These are phyloP conservation scores for Sanghuangporus baumii DNA, from an alignment of 1,284 basidiomycete genomes.

Conservation along the genomic window DNA sequence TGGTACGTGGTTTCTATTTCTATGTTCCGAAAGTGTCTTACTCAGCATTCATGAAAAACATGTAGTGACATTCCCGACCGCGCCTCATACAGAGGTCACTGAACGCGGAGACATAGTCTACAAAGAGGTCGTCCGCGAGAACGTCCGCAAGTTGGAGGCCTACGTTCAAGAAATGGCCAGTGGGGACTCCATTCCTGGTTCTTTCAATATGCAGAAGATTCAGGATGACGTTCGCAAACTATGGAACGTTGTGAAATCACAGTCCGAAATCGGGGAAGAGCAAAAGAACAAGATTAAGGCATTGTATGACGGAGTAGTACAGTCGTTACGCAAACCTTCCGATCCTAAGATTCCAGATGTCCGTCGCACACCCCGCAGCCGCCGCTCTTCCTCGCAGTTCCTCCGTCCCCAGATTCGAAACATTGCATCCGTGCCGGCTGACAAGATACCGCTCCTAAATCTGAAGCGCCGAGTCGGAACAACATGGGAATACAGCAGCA, in stretches of 20 bases:
- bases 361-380: constrained; percentile 54
- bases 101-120: constrained; percentile 94
- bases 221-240: constrained; percentile 94
- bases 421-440: constrained; percentile 76
- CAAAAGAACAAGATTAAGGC: constrained; percentile 98
- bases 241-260: constrained; percentile 95
- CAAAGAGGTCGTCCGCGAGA: constrained; percentile 90
- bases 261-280: constrained; percentile 93
- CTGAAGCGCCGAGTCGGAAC: constrained; percentile 96
- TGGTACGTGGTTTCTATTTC: constrained; percentile 40
- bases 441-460: constrained; percentile 92
- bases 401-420: constrained; percentile 80
- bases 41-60: neutral
- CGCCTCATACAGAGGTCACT: constrained; percentile 91
- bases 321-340: constrained; percentile 60
- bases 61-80: constrained; percentile 94
- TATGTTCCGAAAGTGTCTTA: constrained; percentile 7
- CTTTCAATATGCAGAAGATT: constrained; percentile 93
- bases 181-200: constrained; percentile 77
- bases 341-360: constrained; percentile 39
- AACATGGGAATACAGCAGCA: constrained; percentile 95
- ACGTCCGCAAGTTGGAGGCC: constrained; percentile 95
- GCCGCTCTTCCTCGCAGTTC: constrained; percentile 92
- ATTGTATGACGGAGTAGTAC: constrained; percentile 92
- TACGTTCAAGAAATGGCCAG: constrained; percentile 99